Evolutionary conservation across 805 yeast species (phyloP).

Genomic region (Nakazawaea populi): DNA sequence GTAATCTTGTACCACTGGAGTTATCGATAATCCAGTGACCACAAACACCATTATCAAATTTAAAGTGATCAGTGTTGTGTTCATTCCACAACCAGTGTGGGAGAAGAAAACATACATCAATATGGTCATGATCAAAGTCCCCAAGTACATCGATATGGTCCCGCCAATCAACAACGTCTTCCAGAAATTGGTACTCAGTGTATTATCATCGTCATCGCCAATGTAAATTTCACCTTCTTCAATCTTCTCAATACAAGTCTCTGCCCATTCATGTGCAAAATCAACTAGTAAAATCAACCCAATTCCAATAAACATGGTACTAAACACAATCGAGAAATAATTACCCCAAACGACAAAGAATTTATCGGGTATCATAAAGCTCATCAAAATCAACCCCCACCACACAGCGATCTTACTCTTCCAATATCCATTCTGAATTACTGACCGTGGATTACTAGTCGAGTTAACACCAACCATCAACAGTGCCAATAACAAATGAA

Average conservation of each 20-base stretch:
- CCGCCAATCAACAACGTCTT: slow-evolving; percentile 77
- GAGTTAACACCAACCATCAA: slow-evolving; percentile 70
- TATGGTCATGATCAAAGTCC: slow-evolving; percentile 64
- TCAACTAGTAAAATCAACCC: slow-evolving; percentile 90
- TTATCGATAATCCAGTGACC: slow-evolving; percentile 66
- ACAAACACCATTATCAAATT: slow-evolving; percentile 63
- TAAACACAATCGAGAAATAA: slow-evolving; percentile 76
- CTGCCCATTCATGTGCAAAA: slow-evolving; percentile 99
- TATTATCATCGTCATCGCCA: slow-evolving; percentile 43
- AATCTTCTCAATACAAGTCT: slow-evolving; percentile 83
- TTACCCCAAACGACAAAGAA: slow-evolving; percentile 91
- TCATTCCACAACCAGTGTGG: slow-evolving; percentile 76
- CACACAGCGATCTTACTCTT: slow-evolving; percentile 61
- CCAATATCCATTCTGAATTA: slow-evolving; percentile 93
- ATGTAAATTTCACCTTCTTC: slow-evolving; percentile 64
- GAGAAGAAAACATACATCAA: slow-evolving; percentile 83
- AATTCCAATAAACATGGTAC: slow-evolving; percentile 79
- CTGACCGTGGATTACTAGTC: slow-evolving; percentile 70
- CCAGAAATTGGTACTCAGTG: slow-evolving; percentile 56
- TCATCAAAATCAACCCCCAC: slow-evolving; percentile 46
- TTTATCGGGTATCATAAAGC: slow-evolving; percentile 79
- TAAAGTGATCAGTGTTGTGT: slow-evolving; percentile 77
- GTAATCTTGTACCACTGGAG: slow-evolving; percentile 81
- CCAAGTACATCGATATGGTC: slow-evolving; percentile 77
- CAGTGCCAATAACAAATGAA: slow-evolving; percentile 68